Conservation (phyloP, 805 yeast genomes). For the Kodamaea leandrae region DNA sequence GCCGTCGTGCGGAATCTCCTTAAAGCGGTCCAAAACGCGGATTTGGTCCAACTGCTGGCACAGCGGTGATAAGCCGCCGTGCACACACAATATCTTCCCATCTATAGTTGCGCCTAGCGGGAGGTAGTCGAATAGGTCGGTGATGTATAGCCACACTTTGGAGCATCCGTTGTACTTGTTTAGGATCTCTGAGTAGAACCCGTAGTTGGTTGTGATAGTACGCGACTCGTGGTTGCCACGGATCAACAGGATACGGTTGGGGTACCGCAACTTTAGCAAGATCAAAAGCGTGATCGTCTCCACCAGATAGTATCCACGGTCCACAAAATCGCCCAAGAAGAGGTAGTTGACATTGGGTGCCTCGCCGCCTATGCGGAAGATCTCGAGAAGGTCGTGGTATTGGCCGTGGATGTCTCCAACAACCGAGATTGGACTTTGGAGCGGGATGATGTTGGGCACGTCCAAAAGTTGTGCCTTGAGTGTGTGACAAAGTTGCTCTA, state of each 20-base stretch:
- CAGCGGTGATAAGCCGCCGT: slow-evolving; percentile 95
- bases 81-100: slow-evolving; percentile 87
- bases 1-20: slow-evolving; percentile 98
- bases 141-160: slow-evolving; percentile 83
- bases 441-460: slow-evolving; percentile 84
- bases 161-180: slow-evolving; percentile 75
- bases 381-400: slow-evolving; percentile 88
- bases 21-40: slow-evolving; percentile 82
- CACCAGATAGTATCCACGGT: slow-evolving; percentile 88
- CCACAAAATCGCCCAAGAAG: slow-evolving; percentile 94
- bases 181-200: slow-evolving; percentile 92
- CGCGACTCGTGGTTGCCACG: slow-evolving; percentile 97
- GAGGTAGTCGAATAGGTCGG: slow-evolving; percentile 89
- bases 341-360: slow-evolving; percentile 92
- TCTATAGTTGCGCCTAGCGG: slow-evolving; percentile 89
- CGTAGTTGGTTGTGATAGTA: slow-evolving; percentile 95
- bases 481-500: slow-evolving; percentile 50
- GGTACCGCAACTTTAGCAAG: slow-evolving; percentile 83
- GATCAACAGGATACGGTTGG: slow-evolving; percentile 73
- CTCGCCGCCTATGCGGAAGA: slow-evolving; percentile 88
- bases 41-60: slow-evolving; percentile 93
- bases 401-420: slow-evolving; percentile 99
- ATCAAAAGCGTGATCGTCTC: slow-evolving; percentile 87
- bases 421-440: slow-evolving; percentile 84
- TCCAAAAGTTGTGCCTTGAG: slow-evolving; percentile 75